phyloP scores from a whole-genome alignment of 2,329 filamentous ascomycete genomes.

The Teratosphaeria gauchensis region DNA sequence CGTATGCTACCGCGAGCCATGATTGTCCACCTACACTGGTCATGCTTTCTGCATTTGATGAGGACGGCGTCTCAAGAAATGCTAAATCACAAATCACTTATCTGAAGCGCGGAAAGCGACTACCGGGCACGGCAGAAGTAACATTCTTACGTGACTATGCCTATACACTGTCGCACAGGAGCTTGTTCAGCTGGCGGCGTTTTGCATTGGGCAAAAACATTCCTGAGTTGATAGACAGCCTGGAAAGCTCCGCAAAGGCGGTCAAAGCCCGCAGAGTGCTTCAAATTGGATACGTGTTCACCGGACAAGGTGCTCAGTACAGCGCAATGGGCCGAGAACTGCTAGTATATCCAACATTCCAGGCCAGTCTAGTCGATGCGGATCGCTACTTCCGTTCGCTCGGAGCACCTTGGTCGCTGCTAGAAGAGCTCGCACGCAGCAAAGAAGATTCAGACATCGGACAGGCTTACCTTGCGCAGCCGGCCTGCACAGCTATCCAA shows the following conservation, averaged over 20 bases:
- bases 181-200: constrained; percentile 1
- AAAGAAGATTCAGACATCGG: constrained; percentile 7
- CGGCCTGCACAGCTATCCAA: constrained; percentile 46
- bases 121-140: constrained; percentile 19
- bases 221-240: neutral
- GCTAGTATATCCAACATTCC: constrained; percentile 7
- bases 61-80: constrained; percentile 1
- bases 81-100: constrained; percentile 1
- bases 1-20: neutral
- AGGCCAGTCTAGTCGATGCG: neutral
- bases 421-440: constrained; percentile 4
- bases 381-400: neutral
- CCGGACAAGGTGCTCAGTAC: constrained; percentile 16
- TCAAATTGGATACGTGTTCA: constrained; percentile 11
- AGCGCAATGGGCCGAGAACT: constrained; percentile 14
- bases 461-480: constrained; percentile 36
- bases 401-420: constrained; percentile 1
- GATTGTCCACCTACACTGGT: constrained; percentile 1
- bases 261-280: constrained; percentile 28
- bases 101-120: constrained; percentile 29
- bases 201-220: constrained; percentile 8
- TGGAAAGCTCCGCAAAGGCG: neutral
- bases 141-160: constrained; percentile 1
- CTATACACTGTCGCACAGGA: constrained; percentile 1
- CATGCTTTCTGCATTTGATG: constrained; percentile 1